A percentile compares a stretch with the other conserved stretches of the same genome.
Conservation (phyloP, 306 rosid genomes). For the Dalbergia oliveri region DNA sequence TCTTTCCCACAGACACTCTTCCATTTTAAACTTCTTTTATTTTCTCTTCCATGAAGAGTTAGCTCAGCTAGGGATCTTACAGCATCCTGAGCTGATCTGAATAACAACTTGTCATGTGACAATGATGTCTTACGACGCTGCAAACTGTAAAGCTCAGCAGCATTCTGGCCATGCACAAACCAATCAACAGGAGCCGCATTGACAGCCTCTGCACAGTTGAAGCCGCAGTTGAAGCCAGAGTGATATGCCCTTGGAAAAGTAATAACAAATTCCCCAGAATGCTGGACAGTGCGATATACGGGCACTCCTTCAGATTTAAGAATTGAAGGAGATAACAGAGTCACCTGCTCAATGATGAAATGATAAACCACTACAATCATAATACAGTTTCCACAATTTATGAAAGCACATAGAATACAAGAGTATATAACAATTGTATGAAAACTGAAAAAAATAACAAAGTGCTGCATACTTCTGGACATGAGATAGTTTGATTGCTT, state of each 20-base stretch:
- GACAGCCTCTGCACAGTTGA: slow-evolving; percentile 98
- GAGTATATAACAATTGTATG: slow-evolving; percentile 1
- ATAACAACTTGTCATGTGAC: slow-evolving; percentile 87
- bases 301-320: slow-evolving; percentile 88
- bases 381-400: slow-evolving; percentile 16
- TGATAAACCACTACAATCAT: slow-evolving; percentile 34
- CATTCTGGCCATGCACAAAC: slow-evolving; percentile 91
- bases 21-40: slow-evolving; percentile 58
- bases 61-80: slow-evolving; percentile 61
- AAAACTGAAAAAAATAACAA: not conserved
- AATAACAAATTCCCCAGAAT: slow-evolving; percentile 83
- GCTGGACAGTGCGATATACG: slow-evolving; percentile 74
- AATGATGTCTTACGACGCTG: slow-evolving; percentile 87
- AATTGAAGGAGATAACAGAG: slow-evolving; percentile 92
- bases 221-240: slow-evolving; percentile 91
- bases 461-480: slow-evolving; percentile 13
- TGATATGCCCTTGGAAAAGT: slow-evolving; percentile 98
- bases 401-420: slow-evolving; percentile 8
- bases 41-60: slow-evolving; percentile 59
- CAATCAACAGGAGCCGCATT: slow-evolving; percentile 97
- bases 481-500: not conserved
- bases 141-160: slow-evolving; percentile 82
- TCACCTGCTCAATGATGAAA: slow-evolving; percentile 73
- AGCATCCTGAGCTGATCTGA: slow-evolving; percentile 82
- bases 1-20: slow-evolving; percentile 75